Evolutionary conservation across 1,284 basidiomycete species (phyloP), one percentile per base, ranked within the genome.

Genomic region (Salmacisia buchloeana): DNA sequence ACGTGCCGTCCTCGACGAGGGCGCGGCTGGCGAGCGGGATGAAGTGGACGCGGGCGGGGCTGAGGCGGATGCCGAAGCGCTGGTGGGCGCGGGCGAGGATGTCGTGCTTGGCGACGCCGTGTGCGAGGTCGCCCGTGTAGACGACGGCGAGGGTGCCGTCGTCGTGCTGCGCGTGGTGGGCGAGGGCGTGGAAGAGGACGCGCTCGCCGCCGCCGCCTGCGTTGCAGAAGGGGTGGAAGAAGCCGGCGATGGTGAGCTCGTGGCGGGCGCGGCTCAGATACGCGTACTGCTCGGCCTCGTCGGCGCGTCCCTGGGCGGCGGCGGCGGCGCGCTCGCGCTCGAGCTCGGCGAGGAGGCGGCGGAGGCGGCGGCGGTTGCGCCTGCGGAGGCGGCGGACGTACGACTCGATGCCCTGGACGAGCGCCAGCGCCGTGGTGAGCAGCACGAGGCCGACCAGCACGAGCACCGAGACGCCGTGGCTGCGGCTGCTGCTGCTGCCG

Each of bases 221-320:
- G 83, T 98, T 96, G 79, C 93, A 96, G 81, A 93, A 97, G 0
- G 94, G 94, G 81, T 97, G 94, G 80, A 96, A 94, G 81, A 97
- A 91, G 0, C 91, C 94, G 21, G 78, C 46, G 36, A 79, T 63
- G 39, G 66, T 68, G 45, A 60, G 18, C 15, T 41, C 21, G 13
- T 39, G n/a, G n/a, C 49, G 35, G n/a, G 23, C 9, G 23, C 25
- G 23, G 18, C n/a, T 60, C 27, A 54, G 49, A 29, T 54, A 54
- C 12, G 31, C 49, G 29, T 33, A 54, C 49, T 54, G 29, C 29
- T 27, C 27, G 5, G n/a, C 46, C 9, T 23, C 46, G n/a, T 13
- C 46, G 10, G 23, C 34, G 25, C 27, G 10, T n/a, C 21, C 49
- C 25, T 29, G n/a, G n/a, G n/a, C n/a, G n/a, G n/a, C n/a, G n/a